Percentiles rank a stretch among this genome's conserved stretches.
phyloP scores from a whole-genome alignment of 306 rosid species.

The Oxytropis ochrocephala region DNA sequence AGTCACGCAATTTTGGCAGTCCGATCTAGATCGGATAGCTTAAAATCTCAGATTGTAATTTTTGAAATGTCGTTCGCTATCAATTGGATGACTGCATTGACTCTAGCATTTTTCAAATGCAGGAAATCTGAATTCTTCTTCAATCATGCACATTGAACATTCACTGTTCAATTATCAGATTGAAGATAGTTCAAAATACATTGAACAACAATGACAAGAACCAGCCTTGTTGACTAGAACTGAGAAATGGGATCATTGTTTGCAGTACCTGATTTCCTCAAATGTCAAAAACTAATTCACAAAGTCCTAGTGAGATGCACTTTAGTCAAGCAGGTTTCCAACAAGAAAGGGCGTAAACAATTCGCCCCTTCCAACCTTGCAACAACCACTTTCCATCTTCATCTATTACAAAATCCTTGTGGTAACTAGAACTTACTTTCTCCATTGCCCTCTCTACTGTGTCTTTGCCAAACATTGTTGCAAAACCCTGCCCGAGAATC shows the following conservation, averaged over 20 bases:
- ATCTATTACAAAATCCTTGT: conserved; percentile 78
- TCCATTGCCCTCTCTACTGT: conserved; percentile 39
- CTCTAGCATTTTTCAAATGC: no score
- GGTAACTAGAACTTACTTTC: conserved; percentile 57
- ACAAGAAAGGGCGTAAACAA: conserved; percentile 62
- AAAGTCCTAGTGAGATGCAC: conserved; percentile 12
- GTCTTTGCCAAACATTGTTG: conserved; percentile 38
- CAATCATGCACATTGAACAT: background rate
- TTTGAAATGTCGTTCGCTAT: no score
- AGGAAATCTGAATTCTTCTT: no score
- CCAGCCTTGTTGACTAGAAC: conserved; percentile 5
- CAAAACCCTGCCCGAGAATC: conserved; percentile 68
- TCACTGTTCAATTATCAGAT: background rate
- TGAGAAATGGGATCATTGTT: background rate
- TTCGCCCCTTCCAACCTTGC: conserved; percentile 99
- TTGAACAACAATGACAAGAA: background rate
- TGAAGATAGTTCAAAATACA: background rate
- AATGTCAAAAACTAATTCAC: background rate
- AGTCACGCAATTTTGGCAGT: no score
- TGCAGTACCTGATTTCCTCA: conserved; percentile 26
- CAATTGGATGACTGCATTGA: no score
- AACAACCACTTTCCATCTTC: conserved; percentile 81
- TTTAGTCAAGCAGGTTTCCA: conserved; percentile 59
- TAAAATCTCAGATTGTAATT: no score
- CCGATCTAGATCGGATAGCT: no score